Base-by-base conservation (phyloP, 2,329 filamentous ascomycete species). In the Aureobasidium sp. region DNA sequence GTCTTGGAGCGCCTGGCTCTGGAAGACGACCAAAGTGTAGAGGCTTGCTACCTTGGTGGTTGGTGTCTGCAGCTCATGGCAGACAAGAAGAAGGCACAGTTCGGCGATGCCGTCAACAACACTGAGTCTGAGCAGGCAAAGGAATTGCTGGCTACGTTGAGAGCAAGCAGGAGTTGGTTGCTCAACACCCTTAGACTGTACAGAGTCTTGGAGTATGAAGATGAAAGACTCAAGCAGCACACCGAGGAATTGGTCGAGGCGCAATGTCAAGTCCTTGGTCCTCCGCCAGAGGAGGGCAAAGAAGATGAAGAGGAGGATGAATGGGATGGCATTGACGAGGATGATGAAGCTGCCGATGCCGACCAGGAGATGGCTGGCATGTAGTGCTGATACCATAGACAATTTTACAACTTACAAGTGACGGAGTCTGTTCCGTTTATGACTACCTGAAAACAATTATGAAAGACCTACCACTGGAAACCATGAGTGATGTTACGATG, bases 41-140 rank as follows among this genome's bases (percentile, higher is more conserved):
- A 99, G 76, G 89, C 90, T 20, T 97, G 92, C 92, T 99, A 99
- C 76, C 81, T 99, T 5, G 94, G 94, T 47, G 95, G 94, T 4
- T 97, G 93, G 90, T 92, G 91, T 69, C 81, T 95, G 67, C 90
- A 91, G 72, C 82, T 96, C 63, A 79, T 89, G 65, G 89, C 88
- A 12, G 84, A 89, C 73, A 89, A 87, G 79, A 78, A 84, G 69
- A 84, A 63, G 20, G 81, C 68, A 75, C 75, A 65, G 73, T 75
- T 37, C 68, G 63, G 62, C 43, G 65, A 37, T 20, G 27, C 52
- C 29, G 55, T 43, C 34, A 65, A 51, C 61, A 63, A 55, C 64
- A 20, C 61, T 6, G 63, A 63, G 32, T 62, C 55, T 32, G 65
- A 67, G 20, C 63, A 69, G 63, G 65, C 24, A 63, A 66, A 51